These are phyloP conservation scores for Draba incana DNA, from an alignment of 345 rosid genomes.

Conservation along the genomic window DNA sequence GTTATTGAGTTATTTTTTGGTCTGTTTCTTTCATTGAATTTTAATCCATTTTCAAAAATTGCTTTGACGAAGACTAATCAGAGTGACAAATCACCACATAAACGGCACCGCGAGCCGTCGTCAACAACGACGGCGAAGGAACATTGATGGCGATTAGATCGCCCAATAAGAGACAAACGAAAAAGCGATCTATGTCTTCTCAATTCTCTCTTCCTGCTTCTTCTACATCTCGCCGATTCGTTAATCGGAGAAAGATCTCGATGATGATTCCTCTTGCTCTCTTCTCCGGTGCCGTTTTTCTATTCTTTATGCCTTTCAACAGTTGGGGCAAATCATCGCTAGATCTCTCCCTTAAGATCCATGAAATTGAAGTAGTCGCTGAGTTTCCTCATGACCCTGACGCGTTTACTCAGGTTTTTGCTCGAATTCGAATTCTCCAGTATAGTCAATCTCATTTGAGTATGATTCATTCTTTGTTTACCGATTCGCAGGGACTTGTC, in stretches of 20 bases:
- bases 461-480: background rate
- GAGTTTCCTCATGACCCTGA: slow-evolving; percentile 69
- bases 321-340: slow-evolving; percentile 20
- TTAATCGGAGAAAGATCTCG: slow-evolving; percentile 41
- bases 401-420: slow-evolving; percentile 73
- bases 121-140: slow-evolving; percentile 21
- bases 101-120: background rate
- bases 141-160: slow-evolving; percentile 49
- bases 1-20: too few species aligned
- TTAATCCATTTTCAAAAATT: too few species aligned
- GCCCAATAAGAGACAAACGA: slow-evolving; percentile 43
- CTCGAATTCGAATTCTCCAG: background rate
- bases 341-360: slow-evolving; percentile 27
- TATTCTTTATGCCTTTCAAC: slow-evolving; percentile 49
- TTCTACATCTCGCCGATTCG: slow-evolving; percentile 31
- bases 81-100: background rate
- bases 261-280: slow-evolving; percentile 42
- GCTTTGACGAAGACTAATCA: background rate
- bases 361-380: slow-evolving; percentile 56
- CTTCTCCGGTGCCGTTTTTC: slow-evolving; percentile 38
- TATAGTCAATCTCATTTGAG: background rate
- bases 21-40: too few species aligned
- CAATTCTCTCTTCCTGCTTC: slow-evolving; percentile 15
- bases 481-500: slow-evolving; percentile 72
- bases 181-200: slow-evolving; percentile 42